phyloP scores from a whole-genome alignment of 306 rosid species.

The Medicago lupulina region DNA sequence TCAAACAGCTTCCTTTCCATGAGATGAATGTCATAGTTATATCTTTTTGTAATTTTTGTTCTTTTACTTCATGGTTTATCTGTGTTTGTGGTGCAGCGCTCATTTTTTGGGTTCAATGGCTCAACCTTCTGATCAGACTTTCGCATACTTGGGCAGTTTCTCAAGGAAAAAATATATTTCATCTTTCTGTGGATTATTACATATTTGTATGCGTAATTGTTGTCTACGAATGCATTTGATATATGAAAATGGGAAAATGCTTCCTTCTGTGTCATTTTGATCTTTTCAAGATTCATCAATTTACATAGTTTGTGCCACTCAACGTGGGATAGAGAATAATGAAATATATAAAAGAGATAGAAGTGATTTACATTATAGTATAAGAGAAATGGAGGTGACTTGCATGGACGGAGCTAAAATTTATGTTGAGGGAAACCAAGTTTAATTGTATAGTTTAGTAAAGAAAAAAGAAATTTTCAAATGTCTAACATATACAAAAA shows the following conservation, averaged over 20 bases:
- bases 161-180: constrained; percentile 13
- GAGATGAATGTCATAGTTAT: neutral
- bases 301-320: no score
- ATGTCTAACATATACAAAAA: no score
- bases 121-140: constrained; percentile 71
- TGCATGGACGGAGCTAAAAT: no score
- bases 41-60: constrained; percentile 8
- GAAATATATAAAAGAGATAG: no score
- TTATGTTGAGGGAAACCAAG: no score
- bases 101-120: constrained; percentile 87
- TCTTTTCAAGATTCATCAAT: neutral
- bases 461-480: no score
- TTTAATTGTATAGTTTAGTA: no score
- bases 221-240: constrained; percentile 32
- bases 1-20: neutral
- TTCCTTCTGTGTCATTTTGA: constrained; percentile 5
- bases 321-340: no score
- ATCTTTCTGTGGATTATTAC: constrained; percentile 28
- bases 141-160: constrained; percentile 20
- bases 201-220: constrained; percentile 38
- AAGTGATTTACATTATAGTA: no score
- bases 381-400: no score
- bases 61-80: constrained; percentile 22
- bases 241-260: constrained; percentile 25
- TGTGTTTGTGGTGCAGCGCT: constrained; percentile 63